Evolutionary conservation across 2,329 filamentous ascomycete genomes (phyloP).

Genomic region (Ophiocordyceps sinensis): DNA sequence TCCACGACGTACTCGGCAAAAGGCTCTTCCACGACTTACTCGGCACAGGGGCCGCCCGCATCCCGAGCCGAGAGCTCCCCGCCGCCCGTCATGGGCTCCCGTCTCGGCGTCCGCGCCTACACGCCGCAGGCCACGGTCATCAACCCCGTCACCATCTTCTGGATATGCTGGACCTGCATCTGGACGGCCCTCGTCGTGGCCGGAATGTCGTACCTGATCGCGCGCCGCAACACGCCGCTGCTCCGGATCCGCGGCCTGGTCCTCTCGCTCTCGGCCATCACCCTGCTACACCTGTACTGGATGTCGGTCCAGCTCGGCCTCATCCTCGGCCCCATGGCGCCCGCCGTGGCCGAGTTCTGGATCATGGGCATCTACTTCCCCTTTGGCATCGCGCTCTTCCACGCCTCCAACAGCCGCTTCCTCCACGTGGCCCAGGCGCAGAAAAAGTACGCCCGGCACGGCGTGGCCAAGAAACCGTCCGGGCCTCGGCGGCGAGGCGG

Average conservation of each 20-base stretch:
- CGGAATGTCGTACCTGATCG: conserved; percentile 24
- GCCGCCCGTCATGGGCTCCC: conserved; percentile 12
- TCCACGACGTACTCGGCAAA: too few relatives aligned
- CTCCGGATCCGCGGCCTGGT: conserved; percentile 24
- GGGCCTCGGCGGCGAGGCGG: conserved; percentile 8
- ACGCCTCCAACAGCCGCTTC: conserved; percentile 46
- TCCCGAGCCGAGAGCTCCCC: too few relatives aligned
- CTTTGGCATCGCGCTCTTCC: conserved; percentile 49
- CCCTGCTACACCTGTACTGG: conserved; percentile 26
- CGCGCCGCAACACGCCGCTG: conserved; percentile 19
- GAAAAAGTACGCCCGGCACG: conserved; percentile 11
- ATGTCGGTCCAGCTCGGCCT: conserved; percentile 22
- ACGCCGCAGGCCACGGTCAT: conserved; percentile 7
- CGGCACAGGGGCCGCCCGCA: too few relatives aligned
- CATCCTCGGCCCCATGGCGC: conserved; percentile 19
- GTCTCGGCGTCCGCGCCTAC: conserved; percentile 9
- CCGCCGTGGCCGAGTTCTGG: conserved; percentile 43
- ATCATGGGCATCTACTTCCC: conserved; percentile 51
- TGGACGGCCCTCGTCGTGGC: conserved; percentile 20
- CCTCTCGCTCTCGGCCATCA: conserved; percentile 23
- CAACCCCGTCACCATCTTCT: conserved; percentile 19
- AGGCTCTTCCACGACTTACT: too few relatives aligned
- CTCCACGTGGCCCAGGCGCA: conserved; percentile 41
- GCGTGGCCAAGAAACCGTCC: not conserved
- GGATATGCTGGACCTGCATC: conserved; percentile 14